These are phyloP conservation scores for Leucogyrophana mollusca DNA, from an alignment of 768 basidiomycete species.

Conservation along the genomic window DNA sequence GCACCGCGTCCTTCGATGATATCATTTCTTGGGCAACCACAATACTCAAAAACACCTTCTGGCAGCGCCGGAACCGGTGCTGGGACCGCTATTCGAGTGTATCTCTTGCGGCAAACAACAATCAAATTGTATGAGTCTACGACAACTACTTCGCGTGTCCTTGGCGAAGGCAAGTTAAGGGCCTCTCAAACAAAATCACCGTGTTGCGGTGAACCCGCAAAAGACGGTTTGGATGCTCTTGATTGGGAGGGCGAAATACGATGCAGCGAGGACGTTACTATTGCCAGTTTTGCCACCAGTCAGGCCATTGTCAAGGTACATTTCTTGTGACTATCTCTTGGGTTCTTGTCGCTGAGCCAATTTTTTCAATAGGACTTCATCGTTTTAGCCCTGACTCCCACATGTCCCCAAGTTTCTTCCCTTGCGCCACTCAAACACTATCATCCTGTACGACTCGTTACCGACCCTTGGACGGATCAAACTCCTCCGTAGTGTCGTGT, in stretches of 20 bases:
- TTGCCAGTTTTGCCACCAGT: slow-evolving; percentile 46
- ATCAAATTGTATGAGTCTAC: slow-evolving; percentile 22
- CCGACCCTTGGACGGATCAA: slow-evolving; percentile 47
- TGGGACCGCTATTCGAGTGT: slow-evolving; percentile 41
- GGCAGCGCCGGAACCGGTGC: neutral
- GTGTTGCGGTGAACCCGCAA: slow-evolving; percentile 4
- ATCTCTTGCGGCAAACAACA: slow-evolving; percentile 49
- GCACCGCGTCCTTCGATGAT: slow-evolving; percentile 46
- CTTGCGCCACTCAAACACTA: slow-evolving; percentile 38
- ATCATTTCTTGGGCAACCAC: slow-evolving; percentile 37
- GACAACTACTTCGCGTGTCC: slow-evolving; percentile 13
- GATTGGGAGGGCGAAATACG: slow-evolving; percentile 63
- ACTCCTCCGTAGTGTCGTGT: slow-evolving; percentile 3
- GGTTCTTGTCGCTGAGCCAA: neutral
- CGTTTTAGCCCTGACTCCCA: slow-evolving; percentile 45
- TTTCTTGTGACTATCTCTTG: neutral
- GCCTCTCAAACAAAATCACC: slow-evolving; percentile 38
- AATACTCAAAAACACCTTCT: too few relatives aligned
- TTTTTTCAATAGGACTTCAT: slow-evolving; percentile 51
- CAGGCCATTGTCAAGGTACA: slow-evolving; percentile 50
- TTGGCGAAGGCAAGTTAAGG: slow-evolving; percentile 50
- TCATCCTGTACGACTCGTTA: slow-evolving; percentile 56
- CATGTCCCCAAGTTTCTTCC: slow-evolving; percentile 33
- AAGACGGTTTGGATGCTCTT: slow-evolving; percentile 38
- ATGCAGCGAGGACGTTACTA: slow-evolving; percentile 33